Evolutionary conservation across 2,329 filamentous ascomycete genomes (phyloP).

Genomic region (Aureobasidium lini): DNA sequence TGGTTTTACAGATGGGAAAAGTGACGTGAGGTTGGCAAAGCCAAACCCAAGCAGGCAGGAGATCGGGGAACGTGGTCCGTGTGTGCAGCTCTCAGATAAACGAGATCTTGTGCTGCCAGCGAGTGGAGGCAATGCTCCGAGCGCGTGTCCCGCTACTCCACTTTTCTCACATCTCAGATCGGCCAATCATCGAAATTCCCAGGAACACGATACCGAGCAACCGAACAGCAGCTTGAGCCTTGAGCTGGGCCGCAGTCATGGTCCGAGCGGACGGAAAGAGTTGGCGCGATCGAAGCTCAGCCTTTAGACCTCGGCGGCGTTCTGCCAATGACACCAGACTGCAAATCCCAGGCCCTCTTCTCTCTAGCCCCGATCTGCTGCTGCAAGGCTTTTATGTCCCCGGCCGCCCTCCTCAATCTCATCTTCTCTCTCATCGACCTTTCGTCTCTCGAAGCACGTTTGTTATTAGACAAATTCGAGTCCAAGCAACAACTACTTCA

Average conservation of each 20-base stretch:
- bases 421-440: neutral
- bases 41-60: slow-evolving; percentile 10
- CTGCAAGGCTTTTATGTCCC: slow-evolving; percentile 12
- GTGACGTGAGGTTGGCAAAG: slow-evolving; percentile 10
- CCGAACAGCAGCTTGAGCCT: neutral
- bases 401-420: slow-evolving; percentile 1
- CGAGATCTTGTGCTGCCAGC: slow-evolving; percentile 6
- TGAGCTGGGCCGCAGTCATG: neutral
- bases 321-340: slow-evolving; percentile 15
- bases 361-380: slow-evolving; percentile 13
- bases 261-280: slow-evolving; percentile 1
- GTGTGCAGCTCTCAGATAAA: slow-evolving; percentile 9
- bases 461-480: slow-evolving; percentile 26
- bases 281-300: slow-evolving; percentile 12
- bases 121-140: slow-evolving; percentile 7
- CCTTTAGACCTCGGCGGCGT: slow-evolving; percentile 10
- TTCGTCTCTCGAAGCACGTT: slow-evolving; percentile 15
- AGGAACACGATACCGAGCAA: slow-evolving; percentile 6
- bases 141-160: slow-evolving; percentile 9
- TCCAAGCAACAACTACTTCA: neutral
- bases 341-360: slow-evolving; percentile 12
- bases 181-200: slow-evolving; percentile 6
- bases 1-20: neutral
- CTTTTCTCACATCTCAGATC: neutral
- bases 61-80: slow-evolving; percentile 11